Evolutionary conservation across 2,329 filamentous ascomycete species (phyloP), one percentile per base, ranked within the genome.

Genomic region (Rachicladosporium sp.): DNA sequence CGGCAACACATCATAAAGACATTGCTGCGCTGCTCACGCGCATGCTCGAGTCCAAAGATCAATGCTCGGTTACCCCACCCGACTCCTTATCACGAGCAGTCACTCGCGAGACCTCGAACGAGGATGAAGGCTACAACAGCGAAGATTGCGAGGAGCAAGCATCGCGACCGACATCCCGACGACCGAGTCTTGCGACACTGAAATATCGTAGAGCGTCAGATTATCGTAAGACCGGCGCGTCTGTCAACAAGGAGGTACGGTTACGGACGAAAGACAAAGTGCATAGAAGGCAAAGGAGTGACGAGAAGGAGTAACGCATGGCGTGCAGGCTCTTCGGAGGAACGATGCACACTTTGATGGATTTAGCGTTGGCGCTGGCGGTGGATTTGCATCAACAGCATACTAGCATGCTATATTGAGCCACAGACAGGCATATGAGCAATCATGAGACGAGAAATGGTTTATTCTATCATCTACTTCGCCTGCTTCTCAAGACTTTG

Each of bases 1-100:
- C 51, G 40, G 41, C 55, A 2, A 51, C 58, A 3, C 61, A 65
- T 43, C 50, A 58, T 29, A 55, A 56, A 13, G 63, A 67, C 47
- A 62, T 67, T 33, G 57, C 61, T 9, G 51, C 53, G 19, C 55
- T 68, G 10, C 62, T 67, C 15, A 49, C 59, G 43, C 58, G 58
- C 42, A 66, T 68, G 58, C 54, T 66, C 38, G 48, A 61, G 2
- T 46, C 49, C 29, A 54, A 58, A 36, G 60, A 66, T 42, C 65
- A 68, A 42, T 67, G 65, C 53, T 52, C 46, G 6, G 43, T 58
- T 5, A 31, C 46, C 10, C 41, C 46, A 9, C 45, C 41, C n/a
- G 42, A 39, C 10, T 33, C 35, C 12, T n/a, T 37, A 9, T 31
- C 36, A 8, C 29, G 36, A 13, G 13, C 13, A 29, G 11, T 35